Evolutionary conservation across 345 rosid species (phyloP).

Genomic region (Hibiscus mutabilis): DNA sequence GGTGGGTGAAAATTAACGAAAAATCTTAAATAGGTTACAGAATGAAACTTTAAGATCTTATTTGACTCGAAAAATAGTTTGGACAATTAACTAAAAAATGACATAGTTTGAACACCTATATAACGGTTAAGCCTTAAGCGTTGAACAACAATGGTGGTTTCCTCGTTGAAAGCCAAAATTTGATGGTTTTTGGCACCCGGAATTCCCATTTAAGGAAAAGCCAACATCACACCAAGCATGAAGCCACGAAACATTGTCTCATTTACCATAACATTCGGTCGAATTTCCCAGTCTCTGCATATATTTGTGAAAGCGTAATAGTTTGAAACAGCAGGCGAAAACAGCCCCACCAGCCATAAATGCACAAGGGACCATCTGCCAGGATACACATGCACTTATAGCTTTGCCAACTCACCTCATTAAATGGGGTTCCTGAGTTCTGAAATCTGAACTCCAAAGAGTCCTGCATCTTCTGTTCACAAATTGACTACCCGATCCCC

Average conservation of each 20-base stretch:
- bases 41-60: too few relatives aligned
- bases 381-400: neutral
- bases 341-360: slow-evolving; percentile 7
- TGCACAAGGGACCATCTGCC: neutral
- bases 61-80: too few relatives aligned
- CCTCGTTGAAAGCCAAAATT: neutral
- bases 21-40: too few relatives aligned
- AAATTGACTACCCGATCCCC: slow-evolving; percentile 1
- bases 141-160: neutral
- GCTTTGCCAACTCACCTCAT: slow-evolving; percentile 13
- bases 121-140: too few relatives aligned
- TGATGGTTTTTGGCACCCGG: neutral
- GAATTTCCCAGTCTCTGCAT: neutral
- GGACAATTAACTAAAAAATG: too few relatives aligned
- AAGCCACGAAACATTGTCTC: neutral
- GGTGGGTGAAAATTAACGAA: too few relatives aligned
- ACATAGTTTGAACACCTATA: too few relatives aligned
- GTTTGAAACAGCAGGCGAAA: neutral
- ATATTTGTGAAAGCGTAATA: neutral
- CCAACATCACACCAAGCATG: neutral
- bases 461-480: neutral
- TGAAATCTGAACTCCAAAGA: neutral
- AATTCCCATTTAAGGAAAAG: neutral
- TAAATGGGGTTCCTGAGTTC: slow-evolving; percentile 13
- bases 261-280: neutral